Evolutionary conservation across 2,329 filamentous ascomycete species (phyloP).

Genomic region (Ophiostoma piceae): DNA sequence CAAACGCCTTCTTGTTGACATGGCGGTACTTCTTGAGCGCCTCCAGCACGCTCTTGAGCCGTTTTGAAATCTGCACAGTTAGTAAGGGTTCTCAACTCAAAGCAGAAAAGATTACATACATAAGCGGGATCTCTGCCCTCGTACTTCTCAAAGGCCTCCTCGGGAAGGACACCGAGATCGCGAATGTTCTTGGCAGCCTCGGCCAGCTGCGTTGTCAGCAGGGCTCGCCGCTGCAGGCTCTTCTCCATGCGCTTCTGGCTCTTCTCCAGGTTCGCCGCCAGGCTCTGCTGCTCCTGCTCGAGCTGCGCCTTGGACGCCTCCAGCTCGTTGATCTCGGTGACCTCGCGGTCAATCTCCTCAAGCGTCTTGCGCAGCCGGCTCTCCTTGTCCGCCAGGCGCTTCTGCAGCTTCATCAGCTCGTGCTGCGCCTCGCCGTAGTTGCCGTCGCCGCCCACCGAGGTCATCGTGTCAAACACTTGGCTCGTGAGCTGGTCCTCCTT

Average conservation of each 20-base stretch:
- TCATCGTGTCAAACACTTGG: slow-evolving; percentile 62
- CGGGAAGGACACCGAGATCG: slow-evolving; percentile 85
- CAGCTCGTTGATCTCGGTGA: slow-evolving; percentile 50
- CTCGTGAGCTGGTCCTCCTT: slow-evolving; percentile 80
- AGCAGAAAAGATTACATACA: slow-evolving; percentile 42
- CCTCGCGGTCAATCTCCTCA: slow-evolving; percentile 54
- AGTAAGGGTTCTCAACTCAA: slow-evolving; percentile 6
- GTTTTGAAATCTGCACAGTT: slow-evolving; percentile 48
- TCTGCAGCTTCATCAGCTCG: slow-evolving; percentile 73
- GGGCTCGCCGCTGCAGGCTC: slow-evolving; percentile 80
- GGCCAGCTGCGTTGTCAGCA: slow-evolving; percentile 68
- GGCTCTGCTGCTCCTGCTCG: slow-evolving; percentile 67
- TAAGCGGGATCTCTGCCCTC: slow-evolving; percentile 72
- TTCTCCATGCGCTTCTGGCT: slow-evolving; percentile 89
- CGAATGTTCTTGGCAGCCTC: slow-evolving; percentile 86
- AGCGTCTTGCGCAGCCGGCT: slow-evolving; percentile 70
- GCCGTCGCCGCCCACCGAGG: slow-evolving; percentile 45
- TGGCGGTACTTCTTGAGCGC: slow-evolving; percentile 93
- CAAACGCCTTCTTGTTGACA: slow-evolving; percentile 99
- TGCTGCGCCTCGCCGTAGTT: slow-evolving; percentile 72
- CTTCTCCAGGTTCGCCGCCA: slow-evolving; percentile 72
- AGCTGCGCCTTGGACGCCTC: slow-evolving; percentile 55
- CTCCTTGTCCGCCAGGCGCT: slow-evolving; percentile 61
- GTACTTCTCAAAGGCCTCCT: slow-evolving; percentile 90
- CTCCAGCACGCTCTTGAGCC: slow-evolving; percentile 86